phyloP scores from a whole-genome alignment of 805 yeast species.

The Zygoascus ofunaensis region DNA sequence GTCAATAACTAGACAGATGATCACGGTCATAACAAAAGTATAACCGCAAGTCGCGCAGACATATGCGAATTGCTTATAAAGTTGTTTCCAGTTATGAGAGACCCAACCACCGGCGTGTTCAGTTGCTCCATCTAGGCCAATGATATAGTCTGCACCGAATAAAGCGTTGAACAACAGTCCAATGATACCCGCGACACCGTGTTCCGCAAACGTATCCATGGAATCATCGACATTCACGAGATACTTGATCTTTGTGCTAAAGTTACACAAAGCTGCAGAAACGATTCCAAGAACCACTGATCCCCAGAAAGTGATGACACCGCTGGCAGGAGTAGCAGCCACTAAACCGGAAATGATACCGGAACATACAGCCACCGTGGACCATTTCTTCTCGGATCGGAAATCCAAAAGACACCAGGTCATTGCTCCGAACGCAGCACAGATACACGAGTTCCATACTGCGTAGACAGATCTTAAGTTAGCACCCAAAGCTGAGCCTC shows the following conservation, averaged over 20 bases:
- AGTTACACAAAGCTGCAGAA: slow-evolving; percentile 80
- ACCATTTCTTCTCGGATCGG: slow-evolving; percentile 82
- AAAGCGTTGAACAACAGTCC: slow-evolving; percentile 81
- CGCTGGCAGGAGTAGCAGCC: slow-evolving; percentile 94
- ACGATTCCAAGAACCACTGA: slow-evolving; percentile 75
- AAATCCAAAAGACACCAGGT: slow-evolving; percentile 89
- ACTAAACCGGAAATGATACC: slow-evolving; percentile 94
- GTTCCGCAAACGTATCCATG: slow-evolving; percentile 94
- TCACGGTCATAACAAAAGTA: slow-evolving; percentile 62
- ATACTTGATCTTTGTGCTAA: slow-evolving; percentile 79
- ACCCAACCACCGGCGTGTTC: slow-evolving; percentile 89
- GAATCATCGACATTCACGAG: slow-evolving; percentile 81
- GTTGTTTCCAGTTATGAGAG: slow-evolving; percentile 80
- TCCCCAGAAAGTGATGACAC: slow-evolving; percentile 85
- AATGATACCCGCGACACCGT: slow-evolving; percentile 90
- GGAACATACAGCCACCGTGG: slow-evolving; percentile 90
- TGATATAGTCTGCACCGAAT: slow-evolving; percentile 78
- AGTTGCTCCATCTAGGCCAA: slow-evolving; percentile 83
- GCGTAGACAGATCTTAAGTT: slow-evolving; percentile 79
- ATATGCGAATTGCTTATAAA: slow-evolving; percentile 84
- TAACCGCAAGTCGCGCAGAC: slow-evolving; percentile 68
- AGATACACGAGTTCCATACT: slow-evolving; percentile 80
- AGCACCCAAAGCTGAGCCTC: slow-evolving; percentile 79
- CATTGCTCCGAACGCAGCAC: slow-evolving; percentile 85
- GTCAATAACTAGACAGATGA: slow-evolving; percentile 66